Conservation (phyloP, 441 rosid species). For the Hypseocharis bilobata region DNA sequence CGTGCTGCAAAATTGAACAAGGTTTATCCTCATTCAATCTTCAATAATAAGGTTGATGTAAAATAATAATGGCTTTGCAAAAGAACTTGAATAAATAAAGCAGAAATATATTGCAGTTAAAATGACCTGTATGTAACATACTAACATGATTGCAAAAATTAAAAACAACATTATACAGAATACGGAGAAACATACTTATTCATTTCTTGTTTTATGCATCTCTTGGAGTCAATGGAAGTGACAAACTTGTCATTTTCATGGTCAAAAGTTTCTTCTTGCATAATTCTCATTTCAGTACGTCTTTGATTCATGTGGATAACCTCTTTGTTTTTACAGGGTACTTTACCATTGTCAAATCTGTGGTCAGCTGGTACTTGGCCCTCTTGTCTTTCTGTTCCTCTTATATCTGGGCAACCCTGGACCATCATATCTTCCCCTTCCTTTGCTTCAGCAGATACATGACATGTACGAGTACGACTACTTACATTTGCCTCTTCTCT, state of each 20-base stretch:
- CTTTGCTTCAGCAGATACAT: constrained; percentile 14
- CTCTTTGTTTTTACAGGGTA: constrained; percentile 3
- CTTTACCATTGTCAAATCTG: constrained; percentile 12
- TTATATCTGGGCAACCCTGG: constrained; percentile 3
- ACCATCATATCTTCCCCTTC: constrained; percentile 20
- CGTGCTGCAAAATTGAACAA: constrained; percentile 26
- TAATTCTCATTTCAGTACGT: constrained; percentile 15
- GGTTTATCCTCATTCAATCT: not conserved
- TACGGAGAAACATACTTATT: constrained; percentile 28
- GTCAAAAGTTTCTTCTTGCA: constrained; percentile 24
- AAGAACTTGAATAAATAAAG: not conserved
- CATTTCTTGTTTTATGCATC: constrained; percentile 19
- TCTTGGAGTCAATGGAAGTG: constrained; percentile 22
- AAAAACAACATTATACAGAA: not conserved
- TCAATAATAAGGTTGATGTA: not conserved
- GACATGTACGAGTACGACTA: not conserved
- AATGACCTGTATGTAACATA: constrained; percentile 4
- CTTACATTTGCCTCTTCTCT: constrained; percentile 17
- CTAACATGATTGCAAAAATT: not conserved
- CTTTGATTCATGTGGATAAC: constrained; percentile 13
- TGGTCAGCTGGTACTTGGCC: constrained; percentile 13
- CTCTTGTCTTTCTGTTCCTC: constrained; percentile 18
- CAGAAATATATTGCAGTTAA: constrained; percentile 3
- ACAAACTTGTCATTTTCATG: constrained; percentile 21
- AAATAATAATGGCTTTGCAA: too few species aligned